These are phyloP conservation scores for Acanthochlamys bracteata DNA, from an alignment of 106 monocot species.

Conservation along the genomic window DNA sequence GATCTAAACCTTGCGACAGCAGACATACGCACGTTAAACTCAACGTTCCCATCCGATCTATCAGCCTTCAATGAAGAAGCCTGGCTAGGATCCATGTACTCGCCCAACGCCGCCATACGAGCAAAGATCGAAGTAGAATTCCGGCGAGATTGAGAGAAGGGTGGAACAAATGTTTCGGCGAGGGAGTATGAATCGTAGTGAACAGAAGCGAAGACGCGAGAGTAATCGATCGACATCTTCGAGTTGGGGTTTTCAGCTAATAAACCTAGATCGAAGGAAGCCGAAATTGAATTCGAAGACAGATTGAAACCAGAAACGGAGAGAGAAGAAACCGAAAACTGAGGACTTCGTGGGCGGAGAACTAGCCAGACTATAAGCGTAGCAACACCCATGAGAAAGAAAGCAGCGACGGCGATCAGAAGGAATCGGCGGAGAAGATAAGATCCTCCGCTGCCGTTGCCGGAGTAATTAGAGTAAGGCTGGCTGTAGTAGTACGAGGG, in stretches of 20 bases:
- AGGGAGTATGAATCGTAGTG: neutral
- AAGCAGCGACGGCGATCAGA: neutral
- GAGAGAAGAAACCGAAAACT: neutral
- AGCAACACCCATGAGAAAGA: neutral
- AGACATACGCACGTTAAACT: constrained; percentile 19
- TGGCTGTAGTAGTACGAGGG: neutral
- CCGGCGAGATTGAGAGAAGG: neutral
- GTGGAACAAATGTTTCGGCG: neutral
- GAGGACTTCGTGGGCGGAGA: neutral
- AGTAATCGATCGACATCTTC: constrained; percentile 6
- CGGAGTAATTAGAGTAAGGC: neutral
- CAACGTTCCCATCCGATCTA: constrained; percentile 13
- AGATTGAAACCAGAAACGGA: neutral
- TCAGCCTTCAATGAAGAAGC: constrained; percentile 15
- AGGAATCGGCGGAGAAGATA: constrained; percentile 4
- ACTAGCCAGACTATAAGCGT: neutral
- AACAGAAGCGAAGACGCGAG: neutral
- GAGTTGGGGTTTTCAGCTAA: neutral
- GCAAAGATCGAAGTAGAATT: constrained; percentile 4
- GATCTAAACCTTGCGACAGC: constrained; percentile 17
- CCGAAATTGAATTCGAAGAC: neutral
- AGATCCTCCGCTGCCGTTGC: neutral
- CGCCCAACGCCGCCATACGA: constrained; percentile 17
- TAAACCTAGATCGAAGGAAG: neutral
- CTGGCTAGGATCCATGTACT: constrained; percentile 20